These are phyloP conservation scores for Spergularia marina DNA, from an alignment of 148 eudicot genomes.

Conservation along the genomic window DNA sequence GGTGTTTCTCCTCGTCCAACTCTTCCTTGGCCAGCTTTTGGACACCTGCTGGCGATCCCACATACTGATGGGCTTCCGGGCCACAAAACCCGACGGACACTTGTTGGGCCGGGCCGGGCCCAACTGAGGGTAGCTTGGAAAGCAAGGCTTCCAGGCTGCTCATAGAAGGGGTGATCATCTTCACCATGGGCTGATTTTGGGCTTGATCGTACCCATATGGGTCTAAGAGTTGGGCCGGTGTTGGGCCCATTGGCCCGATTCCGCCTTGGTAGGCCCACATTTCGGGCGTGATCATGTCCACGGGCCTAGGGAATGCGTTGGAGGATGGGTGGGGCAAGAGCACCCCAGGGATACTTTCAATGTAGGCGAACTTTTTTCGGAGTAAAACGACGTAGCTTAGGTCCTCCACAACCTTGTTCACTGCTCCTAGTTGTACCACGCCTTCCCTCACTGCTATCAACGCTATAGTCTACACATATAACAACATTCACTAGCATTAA, in stretches of 20 bases:
- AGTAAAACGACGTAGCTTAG: constrained; percentile 82
- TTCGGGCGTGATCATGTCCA: constrained; percentile 22
- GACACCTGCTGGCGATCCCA: constrained; percentile 37
- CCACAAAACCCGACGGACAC: constrained; percentile 20
- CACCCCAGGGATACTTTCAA: constrained; percentile 96
- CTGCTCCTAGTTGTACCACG: constrained; percentile 85
- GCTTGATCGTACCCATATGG: constrained; percentile 34
- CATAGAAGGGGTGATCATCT: constrained; percentile 84
- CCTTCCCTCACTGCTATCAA: constrained; percentile 97
- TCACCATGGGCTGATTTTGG: constrained; percentile 40
- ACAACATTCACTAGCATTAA: not conserved
- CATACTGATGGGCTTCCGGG: constrained; percentile 30
- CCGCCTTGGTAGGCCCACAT: constrained; percentile 28
- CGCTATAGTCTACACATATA: constrained; percentile 80
- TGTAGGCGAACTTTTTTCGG: constrained; percentile 86
- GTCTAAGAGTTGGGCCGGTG: constrained; percentile 13
- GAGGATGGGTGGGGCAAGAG: constrained; percentile 93
- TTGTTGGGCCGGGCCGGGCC: constrained; percentile 42
- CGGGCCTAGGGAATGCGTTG: constrained; percentile 48
- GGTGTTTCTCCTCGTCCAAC: constrained; percentile 30
- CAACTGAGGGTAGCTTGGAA: constrained; percentile 83
- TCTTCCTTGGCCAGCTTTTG: constrained; percentile 57
- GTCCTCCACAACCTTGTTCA: constrained; percentile 83
- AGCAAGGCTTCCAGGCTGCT: constrained; percentile 91
- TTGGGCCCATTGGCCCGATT: constrained; percentile 21